phyloP scores from a whole-genome alignment of 805 yeast species.

The Kurtzmaniella cleridarum region DNA sequence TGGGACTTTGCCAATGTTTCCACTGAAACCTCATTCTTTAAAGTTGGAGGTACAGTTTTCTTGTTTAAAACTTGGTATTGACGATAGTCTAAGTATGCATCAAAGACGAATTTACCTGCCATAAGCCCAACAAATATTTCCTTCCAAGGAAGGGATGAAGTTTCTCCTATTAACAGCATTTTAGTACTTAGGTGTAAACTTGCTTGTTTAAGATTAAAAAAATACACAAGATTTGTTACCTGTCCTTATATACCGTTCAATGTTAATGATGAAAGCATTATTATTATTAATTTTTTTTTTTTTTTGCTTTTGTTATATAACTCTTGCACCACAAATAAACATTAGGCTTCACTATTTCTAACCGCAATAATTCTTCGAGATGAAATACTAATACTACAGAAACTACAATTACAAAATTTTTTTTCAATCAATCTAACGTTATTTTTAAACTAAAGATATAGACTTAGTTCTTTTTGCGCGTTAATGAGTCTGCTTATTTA shows the following conservation, averaged over 20 bases:
- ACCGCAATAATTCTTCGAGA: no score
- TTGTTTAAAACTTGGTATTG: constrained; percentile 65
- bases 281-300: no score
- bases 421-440: not conserved
- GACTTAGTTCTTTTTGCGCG: constrained; percentile 5
- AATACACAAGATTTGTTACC: not conserved
- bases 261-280: no score
- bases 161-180: not conserved
- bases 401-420: not conserved
- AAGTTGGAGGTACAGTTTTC: constrained; percentile 57
- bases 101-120: constrained; percentile 69
- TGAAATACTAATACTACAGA: not conserved
- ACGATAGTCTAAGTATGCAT: constrained; percentile 66
- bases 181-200: no score
- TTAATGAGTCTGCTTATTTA: constrained; percentile 37
- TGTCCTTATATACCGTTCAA: not conserved
- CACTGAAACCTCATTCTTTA: constrained; percentile 61
- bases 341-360: no score
- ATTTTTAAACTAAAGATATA: constrained; percentile 6
- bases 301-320: no score
- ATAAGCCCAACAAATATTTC: constrained; percentile 67
- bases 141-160: constrained; percentile 50
- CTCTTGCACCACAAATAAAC: no score
- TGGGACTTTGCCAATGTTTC: constrained; percentile 76
- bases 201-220: no score